Evolutionary conservation across 2,329 filamentous ascomycete species (phyloP).

Genomic region (Biscogniauxia sp.): DNA sequence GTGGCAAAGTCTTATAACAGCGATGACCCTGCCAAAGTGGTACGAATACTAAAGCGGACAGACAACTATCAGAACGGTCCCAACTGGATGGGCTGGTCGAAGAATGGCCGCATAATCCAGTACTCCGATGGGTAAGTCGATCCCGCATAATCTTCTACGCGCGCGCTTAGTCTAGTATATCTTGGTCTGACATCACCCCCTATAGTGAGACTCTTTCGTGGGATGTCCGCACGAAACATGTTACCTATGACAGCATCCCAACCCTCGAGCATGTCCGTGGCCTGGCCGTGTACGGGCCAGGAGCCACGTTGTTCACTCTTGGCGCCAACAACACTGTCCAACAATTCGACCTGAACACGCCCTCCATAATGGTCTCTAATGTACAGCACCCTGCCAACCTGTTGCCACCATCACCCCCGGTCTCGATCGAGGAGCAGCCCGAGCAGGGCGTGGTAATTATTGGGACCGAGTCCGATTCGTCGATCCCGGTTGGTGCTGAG

Average conservation of each 20-base stretch:
- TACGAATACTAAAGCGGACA: constrained; percentile 77
- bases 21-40: constrained; percentile 79
- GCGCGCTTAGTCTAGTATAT: constrained; percentile 48
- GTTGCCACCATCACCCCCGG: constrained; percentile 77
- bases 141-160: constrained; percentile 33
- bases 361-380: constrained; percentile 76
- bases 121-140: constrained; percentile 78
- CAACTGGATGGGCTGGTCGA: constrained; percentile 98
- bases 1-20: constrained; percentile 75
- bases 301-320: constrained; percentile 87
- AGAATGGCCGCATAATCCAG: constrained; percentile 94
- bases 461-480: constrained; percentile 54
- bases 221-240: constrained; percentile 98
- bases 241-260: constrained; percentile 84
- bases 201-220: constrained; percentile 83
- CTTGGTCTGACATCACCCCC: constrained; percentile 30
- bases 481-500: constrained; percentile 54
- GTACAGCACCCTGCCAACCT: constrained; percentile 81
- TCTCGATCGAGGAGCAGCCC: constrained; percentile 71
- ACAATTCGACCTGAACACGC: constrained; percentile 90
- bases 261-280: constrained; percentile 79
- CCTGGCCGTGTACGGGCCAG: constrained; percentile 83
- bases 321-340: constrained; percentile 86
- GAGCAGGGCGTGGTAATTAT: constrained; percentile 51
- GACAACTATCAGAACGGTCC: constrained; percentile 72